Conservation (phyloP, 1,139 yeast species). For the Spathaspora sp. region DNA sequence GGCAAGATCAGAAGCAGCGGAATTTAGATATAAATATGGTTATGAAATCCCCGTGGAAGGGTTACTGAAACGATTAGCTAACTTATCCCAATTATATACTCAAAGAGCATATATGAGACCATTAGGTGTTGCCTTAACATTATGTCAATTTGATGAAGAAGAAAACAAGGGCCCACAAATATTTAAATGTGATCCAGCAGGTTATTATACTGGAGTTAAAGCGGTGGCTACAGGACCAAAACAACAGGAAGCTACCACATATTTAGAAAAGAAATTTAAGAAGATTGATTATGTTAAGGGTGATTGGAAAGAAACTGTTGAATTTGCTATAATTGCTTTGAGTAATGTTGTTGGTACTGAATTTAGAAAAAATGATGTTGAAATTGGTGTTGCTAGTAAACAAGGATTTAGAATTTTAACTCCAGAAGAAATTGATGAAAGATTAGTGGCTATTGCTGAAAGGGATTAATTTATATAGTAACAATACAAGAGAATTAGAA, state of each 20-base stretch:
- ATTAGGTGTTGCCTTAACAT: constrained; percentile 87
- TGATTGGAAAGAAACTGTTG: constrained; percentile 87
- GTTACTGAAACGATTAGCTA: constrained; percentile 92
- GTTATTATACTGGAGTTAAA: constrained; percentile 86
- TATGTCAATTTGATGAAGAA: constrained; percentile 63
- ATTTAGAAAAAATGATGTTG: constrained; percentile 89
- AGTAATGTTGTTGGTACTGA: constrained; percentile 89
- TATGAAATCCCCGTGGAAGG: constrained; percentile 97
- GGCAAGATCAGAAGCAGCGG: constrained; percentile 93
- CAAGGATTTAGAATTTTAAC: constrained; percentile 70
- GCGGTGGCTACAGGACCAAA: constrained; percentile 97
- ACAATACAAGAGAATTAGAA: too few species aligned
- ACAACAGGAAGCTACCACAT: constrained; percentile 92
- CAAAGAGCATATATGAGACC: constrained; percentile 99
- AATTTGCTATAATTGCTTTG: constrained; percentile 81
- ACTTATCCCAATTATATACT: constrained; percentile 89
- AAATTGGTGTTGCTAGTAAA: constrained; percentile 82
- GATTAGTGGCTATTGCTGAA: constrained; percentile 92
- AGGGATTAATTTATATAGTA: constrained; percentile 60
- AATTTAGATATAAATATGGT: constrained; percentile 90
- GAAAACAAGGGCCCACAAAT: constrained; percentile 89
- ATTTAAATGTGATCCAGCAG: constrained; percentile 96
- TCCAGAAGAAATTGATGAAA: constrained; percentile 88
- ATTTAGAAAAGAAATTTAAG: constrained; percentile 88
- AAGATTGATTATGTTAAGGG: constrained; percentile 73